Base-by-base conservation (phyloP, 2,329 filamentous ascomycete genomes). In the Alternaria sp. region DNA sequence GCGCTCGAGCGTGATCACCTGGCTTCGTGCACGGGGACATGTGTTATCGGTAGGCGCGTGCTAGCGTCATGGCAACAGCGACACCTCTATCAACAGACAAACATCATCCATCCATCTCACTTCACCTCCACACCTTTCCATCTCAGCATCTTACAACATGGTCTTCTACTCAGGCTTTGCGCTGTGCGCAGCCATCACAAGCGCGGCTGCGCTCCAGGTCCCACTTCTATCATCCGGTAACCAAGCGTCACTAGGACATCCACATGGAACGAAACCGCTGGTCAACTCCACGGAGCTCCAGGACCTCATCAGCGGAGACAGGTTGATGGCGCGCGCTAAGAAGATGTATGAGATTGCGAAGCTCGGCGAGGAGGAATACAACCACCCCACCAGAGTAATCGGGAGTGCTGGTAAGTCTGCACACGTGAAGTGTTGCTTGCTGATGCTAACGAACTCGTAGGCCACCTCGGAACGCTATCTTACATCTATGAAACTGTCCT, bases 291-390 rank as follows among this genome's bases (percentile, higher is more conserved):
- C 73, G 11, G 75, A 70, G 47, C 68, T 79, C 24, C 75, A 78
- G 43, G 69, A 74, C 47, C 66, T 75, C 49, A 75, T 80, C 63
- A 77, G 73, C 16, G 69, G 69, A 16, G 72, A 79, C 14, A 67
- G 71, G 22, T 59, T 80, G 30, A 65, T 76, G 55, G 57, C 57
- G 12, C 70, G 75, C 30, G 72, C 77, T 8, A 73, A 78, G 65
- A 73, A 76, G 62, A 59, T 81, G 51, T 80, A 78, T 51, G 72
- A 77, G 54, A 77, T 80, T 42, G 80, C 80, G 4, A 81, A 81
- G 61, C 73, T 81, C 47, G 77, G 79, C 6, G 76, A 79, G 11
- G 66, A 68, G 9, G 80, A 79, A 44, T 80, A 81, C 68, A 79
- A 81, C 52, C 78, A 79, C 46, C 81, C 80, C n/a, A 77, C 81